phyloP scores from a whole-genome alignment of 2,329 filamentous ascomycete species.

The Paracoccidioides brasiliensis region DNA sequence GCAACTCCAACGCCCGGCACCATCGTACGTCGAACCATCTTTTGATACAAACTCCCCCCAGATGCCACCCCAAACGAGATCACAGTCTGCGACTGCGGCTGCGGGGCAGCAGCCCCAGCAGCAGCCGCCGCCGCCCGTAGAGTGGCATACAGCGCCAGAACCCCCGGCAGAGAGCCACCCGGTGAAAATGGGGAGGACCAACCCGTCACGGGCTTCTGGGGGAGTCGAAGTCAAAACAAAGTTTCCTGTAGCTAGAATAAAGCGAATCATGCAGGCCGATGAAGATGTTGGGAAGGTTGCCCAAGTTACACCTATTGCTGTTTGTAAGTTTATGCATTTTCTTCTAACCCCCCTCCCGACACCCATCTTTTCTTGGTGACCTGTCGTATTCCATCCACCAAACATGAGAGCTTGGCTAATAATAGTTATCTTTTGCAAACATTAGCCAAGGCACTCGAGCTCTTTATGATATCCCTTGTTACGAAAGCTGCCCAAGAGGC shows the following conservation, averaged over 20 bases:
- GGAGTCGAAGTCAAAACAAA: conserved; percentile 76
- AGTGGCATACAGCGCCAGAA: conserved; percentile 13
- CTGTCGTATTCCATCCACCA: neutral
- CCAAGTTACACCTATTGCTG: conserved; percentile 90
- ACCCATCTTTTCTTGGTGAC: neutral
- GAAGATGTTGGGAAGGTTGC: conserved; percentile 98
- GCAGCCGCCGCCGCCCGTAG: conserved; percentile 9
- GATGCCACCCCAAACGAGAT: conserved; percentile 32
- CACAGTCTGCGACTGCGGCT: conserved; percentile 18
- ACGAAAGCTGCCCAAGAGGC: conserved; percentile 78
- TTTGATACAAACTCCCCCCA: conserved; percentile 17
- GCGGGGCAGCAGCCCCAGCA: neutral
- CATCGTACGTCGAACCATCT: conserved; percentile 26
- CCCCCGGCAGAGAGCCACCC: conserved; percentile 1
- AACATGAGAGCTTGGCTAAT: conserved; percentile 3
- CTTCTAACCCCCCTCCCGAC: neutral
- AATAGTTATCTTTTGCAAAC: conserved; percentile 10
- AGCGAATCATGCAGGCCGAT: conserved; percentile 98
- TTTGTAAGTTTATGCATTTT: conserved; percentile 42
- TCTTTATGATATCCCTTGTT: conserved; percentile 95
- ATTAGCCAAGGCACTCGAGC: conserved; percentile 76
- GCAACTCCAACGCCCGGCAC: conserved; percentile 16
- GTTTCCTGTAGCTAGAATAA: conserved; percentile 93
- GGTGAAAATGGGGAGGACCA: neutral
- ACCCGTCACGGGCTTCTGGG: conserved; percentile 23